A percentile compares a stretch with the other conserved stretches of the same genome.
Evolutionary conservation across 257 asterid species (phyloP).

Genomic region (Solanum etuberosum): DNA sequence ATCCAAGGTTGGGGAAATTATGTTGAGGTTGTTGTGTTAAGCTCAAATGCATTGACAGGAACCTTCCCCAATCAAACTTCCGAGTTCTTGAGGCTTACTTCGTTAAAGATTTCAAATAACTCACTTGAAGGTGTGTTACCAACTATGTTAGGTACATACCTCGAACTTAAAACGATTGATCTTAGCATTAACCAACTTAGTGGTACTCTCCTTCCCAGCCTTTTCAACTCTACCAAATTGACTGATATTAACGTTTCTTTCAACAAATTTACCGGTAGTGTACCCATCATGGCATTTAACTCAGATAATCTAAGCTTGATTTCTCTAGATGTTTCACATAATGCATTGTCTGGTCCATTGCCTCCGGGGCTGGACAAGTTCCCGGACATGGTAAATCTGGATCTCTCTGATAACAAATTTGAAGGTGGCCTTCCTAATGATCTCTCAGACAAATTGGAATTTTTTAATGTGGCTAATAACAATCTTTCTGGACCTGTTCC

Average conservation of each 20-base stretch:
- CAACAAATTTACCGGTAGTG: slow-evolving; percentile 48
- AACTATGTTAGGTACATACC: slow-evolving; percentile 44
- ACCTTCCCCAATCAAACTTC: slow-evolving; percentile 45
- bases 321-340: slow-evolving; percentile 58
- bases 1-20: slow-evolving; percentile 75
- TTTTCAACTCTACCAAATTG: slow-evolving; percentile 44
- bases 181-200: slow-evolving; percentile 50
- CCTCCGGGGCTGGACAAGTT: slow-evolving; percentile 46
- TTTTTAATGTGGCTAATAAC: slow-evolving; percentile 55
- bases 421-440: slow-evolving; percentile 60
- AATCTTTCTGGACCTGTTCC: slow-evolving; percentile 82
- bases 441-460: slow-evolving; percentile 35
- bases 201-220: slow-evolving; percentile 49
- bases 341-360: slow-evolving; percentile 42
- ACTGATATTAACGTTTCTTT: slow-evolving; percentile 45
- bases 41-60: slow-evolving; percentile 60
- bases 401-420: slow-evolving; percentile 50
- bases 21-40: slow-evolving; percentile 50
- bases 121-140: slow-evolving; percentile 64
- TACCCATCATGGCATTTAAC: slow-evolving; percentile 25
- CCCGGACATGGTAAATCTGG: slow-evolving; percentile 36
- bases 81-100: slow-evolving; percentile 67
- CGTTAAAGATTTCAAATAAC: slow-evolving; percentile 65
- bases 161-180: slow-evolving; percentile 46
- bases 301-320: slow-evolving; percentile 27